Base-by-base conservation (phyloP, 495 filamentous ascomycete genomes). In the Penicillium waksmanii region DNA sequence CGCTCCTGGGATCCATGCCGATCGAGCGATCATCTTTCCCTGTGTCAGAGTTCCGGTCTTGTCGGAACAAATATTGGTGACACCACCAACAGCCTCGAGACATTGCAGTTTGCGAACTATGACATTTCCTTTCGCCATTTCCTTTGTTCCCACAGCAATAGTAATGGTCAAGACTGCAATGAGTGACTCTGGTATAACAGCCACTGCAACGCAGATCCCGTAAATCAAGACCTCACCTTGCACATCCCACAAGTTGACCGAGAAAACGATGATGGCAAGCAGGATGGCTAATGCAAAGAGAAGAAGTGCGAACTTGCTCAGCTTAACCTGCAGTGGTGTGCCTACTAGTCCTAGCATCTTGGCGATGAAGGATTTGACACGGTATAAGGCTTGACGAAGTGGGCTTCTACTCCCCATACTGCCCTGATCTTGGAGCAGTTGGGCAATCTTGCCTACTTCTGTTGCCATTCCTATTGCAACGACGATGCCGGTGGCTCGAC, bases 61-160 rank as follows among this genome's bases (percentile, higher is more conserved):
- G 72, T 95, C 91, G 9, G 90, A 93, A 71, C 91, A 95, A 62
- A 95, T 94, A 65, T 93, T 93, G 54, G 89, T 93, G 36, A 94
- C 88, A 38, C 90, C 90, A 12, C 90, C 91, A 13, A 95, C 84
- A 2, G 91, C 91, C 70, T 95, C 91, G 0, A 95, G 82, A 9
- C 90, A 90, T 53, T 87, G 88, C 21, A 93, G 77, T 62, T 91
- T 85, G n/a, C 91, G 87, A 23, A 93, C 85, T 47, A 94, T 86
- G 9, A 94, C 91, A 57, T 91, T 89, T 5, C 86, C 80, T 66
- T 85, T 87, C 1, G 86, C 80, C 90, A 95, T 94, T 17, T 83
- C 81, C 65, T 89, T 89, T 11, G 85, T 87, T 19, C 87, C 88
- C 15, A 88, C 82, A 10, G 88, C 84, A 66, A 90, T 86, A 27